Percentiles rank a stretch among this genome's conserved stretches.
phyloP scores from a whole-genome alignment of 2,329 filamentous ascomycete species.

The Exophiala dermatitidis region DNA sequence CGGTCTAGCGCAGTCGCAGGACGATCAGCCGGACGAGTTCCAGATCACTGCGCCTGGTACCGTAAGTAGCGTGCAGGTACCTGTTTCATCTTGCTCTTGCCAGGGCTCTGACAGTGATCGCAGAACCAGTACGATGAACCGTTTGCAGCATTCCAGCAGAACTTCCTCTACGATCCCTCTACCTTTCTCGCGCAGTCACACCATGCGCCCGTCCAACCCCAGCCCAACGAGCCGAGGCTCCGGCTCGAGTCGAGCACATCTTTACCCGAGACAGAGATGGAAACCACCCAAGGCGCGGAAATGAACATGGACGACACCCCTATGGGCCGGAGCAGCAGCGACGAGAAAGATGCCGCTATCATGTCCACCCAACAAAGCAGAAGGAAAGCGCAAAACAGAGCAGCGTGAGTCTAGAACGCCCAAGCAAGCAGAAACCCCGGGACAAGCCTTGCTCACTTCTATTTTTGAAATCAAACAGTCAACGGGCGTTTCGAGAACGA shows the following conservation, averaged over 20 bases:
- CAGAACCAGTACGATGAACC: conserved; percentile 33
- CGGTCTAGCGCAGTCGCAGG: conserved; percentile 38
- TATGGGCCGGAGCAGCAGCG: conserved; percentile 40
- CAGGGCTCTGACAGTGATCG: conserved; percentile 13
- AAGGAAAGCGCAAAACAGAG: conserved; percentile 64
- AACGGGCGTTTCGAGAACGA: conserved; percentile 90
- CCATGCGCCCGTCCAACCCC: conserved; percentile 8
- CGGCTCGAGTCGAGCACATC: conserved; percentile 30
- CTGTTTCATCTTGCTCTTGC: conserved; percentile 3
- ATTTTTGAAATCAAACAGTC: conserved; percentile 46
- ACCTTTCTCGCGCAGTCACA: conserved; percentile 30
- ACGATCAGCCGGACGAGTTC: conserved; percentile 40
- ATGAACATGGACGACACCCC: conserved; percentile 29
- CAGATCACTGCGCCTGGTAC: conserved; percentile 36
- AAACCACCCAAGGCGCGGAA: conserved; percentile 29
- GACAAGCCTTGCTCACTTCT: no score
- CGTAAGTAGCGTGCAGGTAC: conserved; percentile 30
- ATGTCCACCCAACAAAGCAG: conserved; percentile 51
- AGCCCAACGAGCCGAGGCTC: conserved; percentile 31
- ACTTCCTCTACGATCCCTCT: conserved; percentile 33
- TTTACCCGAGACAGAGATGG: conserved; percentile 29
- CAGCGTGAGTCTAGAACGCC: conserved; percentile 49
- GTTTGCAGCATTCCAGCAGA: conserved; percentile 35
- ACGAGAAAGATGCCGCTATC: conserved; percentile 44
- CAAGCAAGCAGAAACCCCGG: not conserved